Evolutionary conservation across 179 eudicot genomes (phyloP).

Genomic region (Beta macrorhiza): DNA sequence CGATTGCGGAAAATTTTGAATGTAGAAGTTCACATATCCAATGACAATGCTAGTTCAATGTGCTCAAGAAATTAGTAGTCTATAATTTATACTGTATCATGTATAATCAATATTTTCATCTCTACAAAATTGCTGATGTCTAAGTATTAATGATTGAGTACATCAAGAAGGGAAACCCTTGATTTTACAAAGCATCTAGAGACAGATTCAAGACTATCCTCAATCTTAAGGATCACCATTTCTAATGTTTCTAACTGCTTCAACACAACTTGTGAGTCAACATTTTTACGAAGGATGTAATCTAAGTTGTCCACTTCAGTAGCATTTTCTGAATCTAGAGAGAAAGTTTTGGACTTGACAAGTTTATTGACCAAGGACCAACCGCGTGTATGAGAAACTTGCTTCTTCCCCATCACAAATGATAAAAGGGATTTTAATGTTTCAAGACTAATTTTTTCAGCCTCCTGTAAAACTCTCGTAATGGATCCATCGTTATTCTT

Average conservation of each 20-base stretch:
- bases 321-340: background rate
- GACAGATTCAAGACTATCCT: too few species aligned
- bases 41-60: too few species aligned
- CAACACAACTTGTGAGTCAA: too few species aligned
- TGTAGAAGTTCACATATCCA: too few species aligned
- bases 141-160: constrained; percentile 2
- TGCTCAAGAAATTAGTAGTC: too few species aligned
- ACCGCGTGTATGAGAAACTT: constrained; percentile 12
- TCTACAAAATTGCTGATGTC: background rate
- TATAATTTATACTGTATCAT: too few species aligned
- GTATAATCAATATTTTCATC: background rate
- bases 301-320: constrained; percentile 30
- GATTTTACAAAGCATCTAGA: constrained; percentile 21
- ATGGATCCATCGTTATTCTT: background rate
- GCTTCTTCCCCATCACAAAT: constrained; percentile 30
- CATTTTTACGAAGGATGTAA: constrained; percentile 1
- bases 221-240: too few species aligned
- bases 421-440: constrained; percentile 27
- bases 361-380: constrained; percentile 36
- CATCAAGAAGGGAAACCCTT: constrained; percentile 31
- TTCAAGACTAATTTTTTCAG: constrained; percentile 25
- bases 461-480: constrained; percentile 20
- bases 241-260: too few species aligned
- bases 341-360: constrained; percentile 23
- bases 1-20: too few species aligned